These are phyloP conservation scores for Lanmaoa rubissima DNA, from an alignment of 768 basidiomycete species.

Conservation along the genomic window DNA sequence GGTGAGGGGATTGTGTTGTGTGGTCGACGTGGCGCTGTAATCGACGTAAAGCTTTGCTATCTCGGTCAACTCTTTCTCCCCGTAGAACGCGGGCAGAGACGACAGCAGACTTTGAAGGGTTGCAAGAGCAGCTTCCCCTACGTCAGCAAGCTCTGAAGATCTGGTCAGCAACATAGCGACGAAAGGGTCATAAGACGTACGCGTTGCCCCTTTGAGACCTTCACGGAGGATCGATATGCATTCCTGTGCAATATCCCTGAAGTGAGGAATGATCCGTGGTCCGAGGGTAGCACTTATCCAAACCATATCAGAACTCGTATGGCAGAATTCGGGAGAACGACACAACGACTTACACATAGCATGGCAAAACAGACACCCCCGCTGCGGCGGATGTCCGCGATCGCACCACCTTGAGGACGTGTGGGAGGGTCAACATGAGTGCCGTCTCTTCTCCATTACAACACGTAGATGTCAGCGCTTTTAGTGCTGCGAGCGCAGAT, in stretches of 20 bases:
- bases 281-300: slow-evolving; percentile 65
- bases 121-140: slow-evolving; percentile 34
- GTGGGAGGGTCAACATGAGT: slow-evolving; percentile 58
- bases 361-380: slow-evolving; percentile 55
- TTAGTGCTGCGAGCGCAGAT: slow-evolving; percentile 59
- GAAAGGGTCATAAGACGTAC: slow-evolving; percentile 29
- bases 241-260: slow-evolving; percentile 66
- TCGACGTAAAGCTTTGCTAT: slow-evolving; percentile 59
- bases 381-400: slow-evolving; percentile 35
- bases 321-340: neutral
- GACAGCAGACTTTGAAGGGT: slow-evolving; percentile 69
- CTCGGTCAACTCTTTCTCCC: slow-evolving; percentile 52
- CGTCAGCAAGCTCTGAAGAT: slow-evolving; percentile 33
- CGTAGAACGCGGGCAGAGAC: slow-evolving; percentile 84
- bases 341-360: slow-evolving; percentile 53
- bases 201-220: slow-evolving; percentile 27
- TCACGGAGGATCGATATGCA: slow-evolving; percentile 50
- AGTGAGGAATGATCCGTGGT: slow-evolving; percentile 84
- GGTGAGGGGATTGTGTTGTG: slow-evolving; percentile 29
- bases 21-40: slow-evolving; percentile 17
- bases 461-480: slow-evolving; percentile 55
- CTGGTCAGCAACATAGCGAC: neutral
- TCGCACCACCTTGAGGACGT: slow-evolving; percentile 49
- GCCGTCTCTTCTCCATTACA: slow-evolving; percentile 64
- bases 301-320: slow-evolving; percentile 1